Base-by-base conservation (phyloP, 495 filamentous ascomycete genomes). In the Daldinia childiae region DNA sequence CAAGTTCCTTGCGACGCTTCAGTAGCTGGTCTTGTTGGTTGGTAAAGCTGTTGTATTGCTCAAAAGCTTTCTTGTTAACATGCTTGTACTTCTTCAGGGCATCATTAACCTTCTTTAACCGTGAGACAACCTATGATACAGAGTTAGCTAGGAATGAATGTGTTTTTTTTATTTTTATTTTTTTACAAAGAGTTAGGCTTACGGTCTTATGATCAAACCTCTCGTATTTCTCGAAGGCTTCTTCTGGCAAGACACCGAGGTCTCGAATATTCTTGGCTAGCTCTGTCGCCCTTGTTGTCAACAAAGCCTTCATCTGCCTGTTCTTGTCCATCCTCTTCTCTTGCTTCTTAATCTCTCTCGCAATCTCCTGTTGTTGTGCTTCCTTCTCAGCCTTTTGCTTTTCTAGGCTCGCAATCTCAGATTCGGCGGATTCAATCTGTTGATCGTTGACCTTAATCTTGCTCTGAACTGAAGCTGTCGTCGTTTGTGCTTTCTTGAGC, bases 1-100 rank as follows among this genome's bases (percentile, higher is more conserved):
- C 93, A 26, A 99, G 88, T 78, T 98, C 95, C 67, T 89, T 86
- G 17, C 94, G 87, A 54, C 95, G 91, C 68, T 91, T 90, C 0
- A 90, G 90, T 7, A 99, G 84, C 4, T 88, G 89, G 54, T 97
- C 93, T 5, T 95, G 90, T 78, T 98, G 93, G 62, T 89, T 91
- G 19, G 95, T 98, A 80, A 98, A 98, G 80, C 89, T 96, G 81
- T 93, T 95, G 85, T 98, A 98, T 79, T 99, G 95, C 79, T 99
- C 96, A 69, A 98, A 97, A 0, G 95, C 95, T 79, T 99, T 99
- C 82, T 98, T 99, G 87, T 99, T 99, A 76, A 99, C 93, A 74
- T 97, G 92, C 36, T 91, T 91, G 83, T 94, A 98, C 77, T 98
- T 97, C 81, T 98, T 98, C 48, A 99, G 85, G 0, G 90, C 87